These are phyloP conservation scores for Epichloe bromicola DNA, from an alignment of 2,329 filamentous ascomycete species.

Conservation along the genomic window DNA sequence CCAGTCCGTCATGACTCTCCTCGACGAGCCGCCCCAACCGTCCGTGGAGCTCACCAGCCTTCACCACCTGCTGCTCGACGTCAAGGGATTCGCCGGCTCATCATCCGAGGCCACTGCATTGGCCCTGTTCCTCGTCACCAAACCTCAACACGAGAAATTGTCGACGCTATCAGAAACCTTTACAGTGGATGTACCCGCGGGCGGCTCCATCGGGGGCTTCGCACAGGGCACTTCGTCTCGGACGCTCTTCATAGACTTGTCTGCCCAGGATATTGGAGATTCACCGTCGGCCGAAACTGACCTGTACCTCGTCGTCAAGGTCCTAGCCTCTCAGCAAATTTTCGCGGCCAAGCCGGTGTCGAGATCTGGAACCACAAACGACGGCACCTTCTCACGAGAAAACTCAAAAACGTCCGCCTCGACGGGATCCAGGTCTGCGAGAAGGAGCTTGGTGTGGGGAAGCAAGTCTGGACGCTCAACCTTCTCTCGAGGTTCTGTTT, in stretches of 20 bases:
- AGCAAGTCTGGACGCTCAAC: conserved; percentile 41
- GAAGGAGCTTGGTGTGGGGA: conserved; percentile 59
- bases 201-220: conserved; percentile 55
- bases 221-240: conserved; percentile 56
- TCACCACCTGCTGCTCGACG: conserved; percentile 71
- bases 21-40: conserved; percentile 66
- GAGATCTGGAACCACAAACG: conserved; percentile 34
- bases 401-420: conserved; percentile 34
- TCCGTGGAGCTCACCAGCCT: conserved; percentile 56
- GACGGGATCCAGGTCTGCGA: conserved; percentile 38
- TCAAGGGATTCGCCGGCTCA: conserved; percentile 69
- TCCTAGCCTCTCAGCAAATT: conserved; percentile 48
- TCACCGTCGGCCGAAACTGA: conserved; percentile 51
- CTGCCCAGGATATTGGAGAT: conserved; percentile 58
- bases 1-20: conserved; percentile 90
- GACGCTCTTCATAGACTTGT: conserved; percentile 80
- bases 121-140: conserved; percentile 65
- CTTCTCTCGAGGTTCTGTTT: conserved; percentile 36
- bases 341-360: conserved; percentile 33
- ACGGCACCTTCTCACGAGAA: conserved; percentile 30
- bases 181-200: conserved; percentile 61
- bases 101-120: conserved; percentile 65
- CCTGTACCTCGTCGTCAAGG: conserved; percentile 72
- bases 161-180: conserved; percentile 72
- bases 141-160: conserved; percentile 48